phyloP scores from a whole-genome alignment of 495 filamentous ascomycete genomes.

The Penicillium pulvis region DNA sequence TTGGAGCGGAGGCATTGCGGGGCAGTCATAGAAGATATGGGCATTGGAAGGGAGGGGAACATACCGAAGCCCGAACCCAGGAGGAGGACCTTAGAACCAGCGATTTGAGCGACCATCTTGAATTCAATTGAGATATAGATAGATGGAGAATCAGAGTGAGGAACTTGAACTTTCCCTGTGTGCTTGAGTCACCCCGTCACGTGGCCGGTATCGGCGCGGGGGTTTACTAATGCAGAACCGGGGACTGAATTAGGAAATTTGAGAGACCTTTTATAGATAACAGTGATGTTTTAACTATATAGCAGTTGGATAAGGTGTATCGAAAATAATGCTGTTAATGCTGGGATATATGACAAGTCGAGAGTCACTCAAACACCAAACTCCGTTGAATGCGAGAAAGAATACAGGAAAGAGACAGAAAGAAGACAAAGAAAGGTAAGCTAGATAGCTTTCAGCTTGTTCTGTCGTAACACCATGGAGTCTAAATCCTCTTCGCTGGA shows the following conservation, averaged over 20 bases:
- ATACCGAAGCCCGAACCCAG: slow-evolving; percentile 74
- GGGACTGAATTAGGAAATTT: slow-evolving; percentile 2
- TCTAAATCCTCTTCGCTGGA: slow-evolving; percentile 32
- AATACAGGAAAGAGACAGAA: slow-evolving; percentile 8
- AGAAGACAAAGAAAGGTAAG: slow-evolving; percentile 8
- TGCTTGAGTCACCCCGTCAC: slow-evolving; percentile 29
- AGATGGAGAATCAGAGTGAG: slow-evolving; percentile 16
- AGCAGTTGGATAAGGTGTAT: slow-evolving; percentile 1
- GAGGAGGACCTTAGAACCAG: slow-evolving; percentile 64
- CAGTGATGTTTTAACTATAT: background rate
- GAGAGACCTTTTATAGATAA: slow-evolving; percentile 3
- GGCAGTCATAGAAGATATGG: slow-evolving; percentile 21
- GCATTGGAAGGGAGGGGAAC: slow-evolving; percentile 8
- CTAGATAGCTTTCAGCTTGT: slow-evolving; percentile 38
- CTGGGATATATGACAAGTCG: slow-evolving; percentile 4
- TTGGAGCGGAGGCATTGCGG: slow-evolving; percentile 24
- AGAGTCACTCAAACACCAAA: slow-evolving; percentile 6
- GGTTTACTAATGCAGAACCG: slow-evolving; percentile 16
- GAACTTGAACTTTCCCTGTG: slow-evolving; percentile 9
- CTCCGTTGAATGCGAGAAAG: slow-evolving; percentile 24
- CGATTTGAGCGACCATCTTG: slow-evolving; percentile 41
- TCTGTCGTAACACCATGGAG: slow-evolving; percentile 21
- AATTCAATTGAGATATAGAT: slow-evolving; percentile 21
- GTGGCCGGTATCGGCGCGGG: slow-evolving; percentile 32
- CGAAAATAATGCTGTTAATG: slow-evolving; percentile 4